Base-by-base conservation (phyloP, 768 basidiomycete genomes). In the Mycena haematopus region DNA sequence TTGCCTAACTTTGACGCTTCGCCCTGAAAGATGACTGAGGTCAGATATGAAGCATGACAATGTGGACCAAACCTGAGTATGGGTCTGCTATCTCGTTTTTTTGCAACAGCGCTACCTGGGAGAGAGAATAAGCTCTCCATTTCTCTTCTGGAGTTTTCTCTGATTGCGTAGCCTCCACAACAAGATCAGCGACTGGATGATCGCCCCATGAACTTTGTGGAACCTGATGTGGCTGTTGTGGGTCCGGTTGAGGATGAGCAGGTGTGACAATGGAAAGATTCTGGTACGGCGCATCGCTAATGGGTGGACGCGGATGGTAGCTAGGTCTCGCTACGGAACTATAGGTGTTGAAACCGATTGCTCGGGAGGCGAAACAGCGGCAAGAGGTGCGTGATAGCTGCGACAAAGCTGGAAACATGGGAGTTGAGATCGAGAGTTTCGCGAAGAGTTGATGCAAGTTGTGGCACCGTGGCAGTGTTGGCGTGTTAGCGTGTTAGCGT, bases 11-110 rank as follows among this genome's bases (percentile, higher is more conserved):
- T 35, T 42, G 15, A 92, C 78, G 58, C 81, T 87, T 49, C 92
- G 87, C 49, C 91, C 91, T 92, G 58, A 25, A 56, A 52, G 50
- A 59, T 45, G 14, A 29, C 47, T 54, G 56, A 60, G 45, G 52
- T 58, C 60, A 42, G 15, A 36, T 19, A 40, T 45, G 61, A 35
- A 58, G 29, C n/a, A 44, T 42, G 22, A 64, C 19, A 38, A 65
- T 35, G 29, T 27, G 15, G 47, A 53, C 71, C 75, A 55, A 65
- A 84, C 89, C 89, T 68, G 83, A 74, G 74, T 88, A 91, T 10
- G 88, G 69, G 65, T 84, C 76, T 25, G 79, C 76, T 56, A 84
- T 84, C 22, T 74, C 72, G 21, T 69, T 63, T 58, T 51, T 58
- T 29, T 44, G 53, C 62, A 68, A 52, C 38, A 19, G 62, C 60